Evolutionary conservation across 345 rosid species (phyloP), one percentile per base, ranked within the genome.

Genomic region (Aegle marmelos): DNA sequence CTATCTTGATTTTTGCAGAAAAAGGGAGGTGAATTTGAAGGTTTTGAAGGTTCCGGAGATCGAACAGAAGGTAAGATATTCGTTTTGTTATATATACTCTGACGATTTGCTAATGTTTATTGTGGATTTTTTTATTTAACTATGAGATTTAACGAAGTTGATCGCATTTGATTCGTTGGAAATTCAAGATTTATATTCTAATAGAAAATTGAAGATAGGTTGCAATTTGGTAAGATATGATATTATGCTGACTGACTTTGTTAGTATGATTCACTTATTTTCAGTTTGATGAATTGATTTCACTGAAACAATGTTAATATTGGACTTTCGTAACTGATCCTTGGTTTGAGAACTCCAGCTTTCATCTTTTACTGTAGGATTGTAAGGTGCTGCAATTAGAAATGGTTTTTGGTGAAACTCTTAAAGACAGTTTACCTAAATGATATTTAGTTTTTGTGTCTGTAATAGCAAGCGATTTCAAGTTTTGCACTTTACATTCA

Each of bases 21-120:
- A 96, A 90, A 83, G 97, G 75, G 99, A 96, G 90, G 97, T 96
- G 78, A 96, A 96, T 91, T 93, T 96, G 79, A 92, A 94, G 91
- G 98, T 96, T 69, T 73, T 94, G 86, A 90, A 96, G 91, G 95
- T 94, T 73, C 98, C 99, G 1, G 98, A 96, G 85, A 96, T 96
- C 70, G 99, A 96, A 80, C 99, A 94, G 83, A 96, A 94, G 98
- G 99, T 94, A 70, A 34, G n/a, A 33, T 3, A 31, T 63, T 57
- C 31, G 6, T 36, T 31, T 77, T 56, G 45, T 76, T 22, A 24
- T 2, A 39, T 31, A 5, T 33, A 13, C 25, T 39, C 74, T 10
- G 69, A 30, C 45, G 21, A 57, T 0, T 76, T 25, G 24, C 67
- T 65, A 1, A 5, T 58, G 34, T 21, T 78, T 17, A 53, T 70